Percentiles rank a stretch among this genome's conserved stretches.
Evolutionary conservation across 305 asterid genomes (phyloP).

Genomic region (Solanum chacoense): DNA sequence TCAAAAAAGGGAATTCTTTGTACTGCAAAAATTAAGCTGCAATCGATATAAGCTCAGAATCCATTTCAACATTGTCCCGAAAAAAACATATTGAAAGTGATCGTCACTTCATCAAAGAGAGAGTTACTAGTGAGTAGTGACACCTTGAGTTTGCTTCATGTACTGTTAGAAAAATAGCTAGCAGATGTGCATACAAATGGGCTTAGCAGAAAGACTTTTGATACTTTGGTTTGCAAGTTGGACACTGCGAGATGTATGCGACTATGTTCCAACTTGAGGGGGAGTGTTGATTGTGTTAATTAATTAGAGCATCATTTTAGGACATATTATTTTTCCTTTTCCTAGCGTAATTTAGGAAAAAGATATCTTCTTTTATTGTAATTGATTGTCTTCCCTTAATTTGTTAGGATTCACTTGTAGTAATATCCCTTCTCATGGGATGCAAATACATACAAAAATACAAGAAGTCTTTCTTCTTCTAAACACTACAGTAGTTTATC

Average conservation of each 20-base stretch:
- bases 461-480: neutral
- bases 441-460: neutral
- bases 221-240: neutral
- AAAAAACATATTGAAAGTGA: neutral
- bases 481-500: neutral
- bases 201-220: neutral
- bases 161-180: neutral
- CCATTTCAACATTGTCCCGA: neutral
- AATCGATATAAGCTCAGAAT: neutral
- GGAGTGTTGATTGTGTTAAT: neutral
- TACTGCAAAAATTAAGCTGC: neutral
- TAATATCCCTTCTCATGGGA: neutral
- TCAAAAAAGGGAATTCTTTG: neutral
- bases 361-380: neutral
- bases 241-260: neutral
- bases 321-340: neutral
- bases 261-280: neutral
- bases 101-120: neutral
- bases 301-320: neutral
- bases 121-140: neutral
- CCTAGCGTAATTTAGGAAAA: neutral
- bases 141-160: neutral
- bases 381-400: neutral
- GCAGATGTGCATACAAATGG: neutral
- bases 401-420: no score